phyloP scores from a whole-genome alignment of 805 yeast species.

The Diddensiella transvaalensis region DNA sequence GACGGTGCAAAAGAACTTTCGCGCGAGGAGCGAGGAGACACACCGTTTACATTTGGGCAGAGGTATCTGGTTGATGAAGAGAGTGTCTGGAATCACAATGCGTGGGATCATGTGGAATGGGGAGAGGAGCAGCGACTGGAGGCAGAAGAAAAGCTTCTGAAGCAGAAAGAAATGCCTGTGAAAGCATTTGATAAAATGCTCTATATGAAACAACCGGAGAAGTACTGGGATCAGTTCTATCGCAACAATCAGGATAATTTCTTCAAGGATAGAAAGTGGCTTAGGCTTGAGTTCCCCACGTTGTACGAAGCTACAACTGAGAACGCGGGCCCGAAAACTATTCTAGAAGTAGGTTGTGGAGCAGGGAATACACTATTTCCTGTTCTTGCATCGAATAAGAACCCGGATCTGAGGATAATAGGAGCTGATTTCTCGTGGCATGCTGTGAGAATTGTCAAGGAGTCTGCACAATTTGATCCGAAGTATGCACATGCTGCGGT shows the following conservation, averaged over 20 bases:
- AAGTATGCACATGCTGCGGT: slow-evolving; percentile 76
- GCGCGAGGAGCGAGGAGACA: slow-evolving; percentile 59
- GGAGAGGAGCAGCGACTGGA: slow-evolving; percentile 80
- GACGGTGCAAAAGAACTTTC: slow-evolving; percentile 18
- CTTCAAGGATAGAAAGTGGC: slow-evolving; percentile 95
- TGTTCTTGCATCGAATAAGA: slow-evolving; percentile 74
- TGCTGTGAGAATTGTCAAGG: slow-evolving; percentile 82
- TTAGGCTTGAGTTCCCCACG: slow-evolving; percentile 87
- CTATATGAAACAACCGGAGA: slow-evolving; percentile 82
- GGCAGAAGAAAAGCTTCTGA: slow-evolving; percentile 68
- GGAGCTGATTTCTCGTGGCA: slow-evolving; percentile 89
- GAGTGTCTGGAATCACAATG: slow-evolving; percentile 83
- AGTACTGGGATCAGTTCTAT: slow-evolving; percentile 93
- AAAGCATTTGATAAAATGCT: slow-evolving; percentile 72
- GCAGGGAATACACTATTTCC: slow-evolving; percentile 98
- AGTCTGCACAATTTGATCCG: slow-evolving; percentile 56
- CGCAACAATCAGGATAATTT: slow-evolving; percentile 87
- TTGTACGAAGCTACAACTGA: slow-evolving; percentile 73
- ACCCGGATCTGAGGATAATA: slow-evolving; percentile 64
- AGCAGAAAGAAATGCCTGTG: slow-evolving; percentile 83
- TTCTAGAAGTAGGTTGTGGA: slow-evolving; percentile 95
- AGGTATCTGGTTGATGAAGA: slow-evolving; percentile 68
- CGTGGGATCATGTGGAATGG: slow-evolving; percentile 98
- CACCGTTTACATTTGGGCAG: slow-evolving; percentile 91
- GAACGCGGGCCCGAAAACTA: slow-evolving; percentile 64